phyloP scores from a whole-genome alignment of 768 basidiomycete species.

The Lenzites betulinus region DNA sequence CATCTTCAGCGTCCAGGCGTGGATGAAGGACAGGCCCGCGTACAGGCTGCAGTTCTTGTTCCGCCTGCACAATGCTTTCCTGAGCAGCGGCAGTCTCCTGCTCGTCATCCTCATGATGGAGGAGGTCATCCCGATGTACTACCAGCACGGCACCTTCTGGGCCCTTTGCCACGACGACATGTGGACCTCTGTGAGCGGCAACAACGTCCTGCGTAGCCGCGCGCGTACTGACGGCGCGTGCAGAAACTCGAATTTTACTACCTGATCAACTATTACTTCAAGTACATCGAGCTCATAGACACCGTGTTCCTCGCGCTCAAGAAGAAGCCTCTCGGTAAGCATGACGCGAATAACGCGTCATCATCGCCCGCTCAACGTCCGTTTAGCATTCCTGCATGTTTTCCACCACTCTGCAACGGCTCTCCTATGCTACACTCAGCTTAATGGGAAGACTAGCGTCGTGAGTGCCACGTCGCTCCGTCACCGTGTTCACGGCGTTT shows the following conservation, averaged over 20 bases:
- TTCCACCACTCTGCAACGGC: slow-evolving; percentile 99
- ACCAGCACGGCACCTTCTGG: slow-evolving; percentile 69
- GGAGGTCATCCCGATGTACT: slow-evolving; percentile 82
- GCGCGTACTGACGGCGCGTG: slow-evolving; percentile 2
- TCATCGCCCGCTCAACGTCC: background rate
- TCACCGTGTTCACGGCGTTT: background rate
- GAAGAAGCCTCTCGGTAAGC: slow-evolving; percentile 93
- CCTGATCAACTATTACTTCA: slow-evolving; percentile 99
- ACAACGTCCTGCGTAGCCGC: background rate
- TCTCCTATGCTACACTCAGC: slow-evolving; percentile 89
- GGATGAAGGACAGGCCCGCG: slow-evolving; percentile 80
- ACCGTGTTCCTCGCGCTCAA: slow-evolving; percentile 97
- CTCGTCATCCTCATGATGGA: slow-evolving; percentile 89
- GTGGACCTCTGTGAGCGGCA: slow-evolving; percentile 81
- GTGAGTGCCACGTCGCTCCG: slow-evolving; percentile 50
- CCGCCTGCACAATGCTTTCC: slow-evolving; percentile 87
- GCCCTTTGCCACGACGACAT: slow-evolving; percentile 75
- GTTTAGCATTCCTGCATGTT: slow-evolving; percentile 87
- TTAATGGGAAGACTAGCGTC: slow-evolving; percentile 92
- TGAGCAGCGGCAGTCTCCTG: slow-evolving; percentile 82
- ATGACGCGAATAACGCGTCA: background rate
- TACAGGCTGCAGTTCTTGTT: slow-evolving; percentile 81
- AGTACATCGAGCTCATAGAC: slow-evolving; percentile 95
- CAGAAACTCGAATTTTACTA: slow-evolving; percentile 95
- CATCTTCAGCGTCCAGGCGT: slow-evolving; percentile 81